Percentiles rank a stretch among this genome's conserved stretches.
These are phyloP conservation scores for Chrysosporium keratinophilum DNA, from an alignment of 2,329 filamentous ascomycete species.

Conservation along the genomic window DNA sequence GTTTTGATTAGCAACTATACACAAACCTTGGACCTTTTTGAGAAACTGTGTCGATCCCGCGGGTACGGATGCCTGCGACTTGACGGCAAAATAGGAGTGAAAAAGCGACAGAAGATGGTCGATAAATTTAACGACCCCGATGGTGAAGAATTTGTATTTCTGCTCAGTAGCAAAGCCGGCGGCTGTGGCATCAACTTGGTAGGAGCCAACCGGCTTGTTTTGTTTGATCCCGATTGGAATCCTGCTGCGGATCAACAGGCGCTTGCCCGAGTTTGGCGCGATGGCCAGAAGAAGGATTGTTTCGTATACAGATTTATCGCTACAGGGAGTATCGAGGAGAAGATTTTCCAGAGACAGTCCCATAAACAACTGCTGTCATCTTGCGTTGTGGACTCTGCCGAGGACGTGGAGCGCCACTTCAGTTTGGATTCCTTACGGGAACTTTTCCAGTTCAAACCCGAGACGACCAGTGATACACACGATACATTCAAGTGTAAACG, in stretches of 20 bases:
- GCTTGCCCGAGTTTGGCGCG: constrained; percentile 93
- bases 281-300: constrained; percentile 97
- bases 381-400: constrained; percentile 89
- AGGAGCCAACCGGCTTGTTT: constrained; percentile 82
- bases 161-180: constrained; percentile 93
- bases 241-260: constrained; percentile 96
- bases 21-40: constrained; percentile 88
- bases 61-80: constrained; percentile 79
- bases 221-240: constrained; percentile 98
- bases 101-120: constrained; percentile 91
- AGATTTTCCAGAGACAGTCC: constrained; percentile 96
- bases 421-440: constrained; percentile 82
- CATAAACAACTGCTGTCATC: constrained; percentile 96
- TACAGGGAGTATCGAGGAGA: constrained; percentile 95
- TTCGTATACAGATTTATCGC: constrained; percentile 99
- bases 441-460: constrained; percentile 80
- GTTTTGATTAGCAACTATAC: constrained; percentile 99
- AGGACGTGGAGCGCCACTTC: constrained; percentile 96
- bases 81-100: constrained; percentile 96
- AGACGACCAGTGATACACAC: constrained; percentile 85
- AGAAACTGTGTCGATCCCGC: constrained; percentile 73
- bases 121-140: constrained; percentile 95
- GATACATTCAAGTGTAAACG: constrained; percentile 98
- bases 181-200: constrained; percentile 94
- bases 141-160: constrained; percentile 80